phyloP scores from a whole-genome alignment of 371 early-diverging fungal species.

The Smittium culicis region DNA sequence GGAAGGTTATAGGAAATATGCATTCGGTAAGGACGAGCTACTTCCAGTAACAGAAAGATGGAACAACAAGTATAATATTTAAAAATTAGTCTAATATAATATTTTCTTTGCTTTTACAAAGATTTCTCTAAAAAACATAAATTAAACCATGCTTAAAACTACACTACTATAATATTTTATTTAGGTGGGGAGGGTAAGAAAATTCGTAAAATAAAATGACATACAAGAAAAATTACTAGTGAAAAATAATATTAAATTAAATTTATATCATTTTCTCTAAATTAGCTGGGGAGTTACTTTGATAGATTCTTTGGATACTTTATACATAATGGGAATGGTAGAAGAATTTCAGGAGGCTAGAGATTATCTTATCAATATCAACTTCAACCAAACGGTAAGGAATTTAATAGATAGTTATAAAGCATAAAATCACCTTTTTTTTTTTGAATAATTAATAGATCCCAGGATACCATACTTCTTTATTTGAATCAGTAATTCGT shows the following conservation, averaged over 20 bases:
- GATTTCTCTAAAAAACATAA: no score
- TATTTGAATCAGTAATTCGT: slow-evolving; percentile 90
- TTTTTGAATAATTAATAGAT: slow-evolving; percentile 21
- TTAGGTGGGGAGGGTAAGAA: no score
- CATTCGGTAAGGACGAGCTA: slow-evolving; percentile 30
- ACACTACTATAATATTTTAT: no score
- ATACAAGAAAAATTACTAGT: no score
- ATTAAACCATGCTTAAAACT: no score
- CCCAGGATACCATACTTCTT: slow-evolving; percentile 46
- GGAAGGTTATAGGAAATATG: slow-evolving; percentile 21
- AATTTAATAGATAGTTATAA: neutral
- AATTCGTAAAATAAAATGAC: no score
- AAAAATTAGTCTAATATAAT: no score
- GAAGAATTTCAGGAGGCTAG: slow-evolving; percentile 56
- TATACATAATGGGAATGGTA: slow-evolving; percentile 59
- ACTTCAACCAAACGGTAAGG: slow-evolving; percentile 15
- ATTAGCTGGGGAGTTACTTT: slow-evolving; percentile 63
- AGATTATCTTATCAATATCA: slow-evolving; percentile 39
- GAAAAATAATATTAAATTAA: no score
- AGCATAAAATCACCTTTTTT: neutral
- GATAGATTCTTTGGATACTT: slow-evolving; percentile 73
- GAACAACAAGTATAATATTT: slow-evolving; percentile 33
- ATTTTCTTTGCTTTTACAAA: no score
- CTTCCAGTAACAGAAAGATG: slow-evolving; percentile 18
- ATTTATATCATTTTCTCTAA: no score